These are phyloP conservation scores for Ceraceosorus bombacis DNA, from an alignment of 1,284 basidiomycete genomes.

Conservation along the genomic window DNA sequence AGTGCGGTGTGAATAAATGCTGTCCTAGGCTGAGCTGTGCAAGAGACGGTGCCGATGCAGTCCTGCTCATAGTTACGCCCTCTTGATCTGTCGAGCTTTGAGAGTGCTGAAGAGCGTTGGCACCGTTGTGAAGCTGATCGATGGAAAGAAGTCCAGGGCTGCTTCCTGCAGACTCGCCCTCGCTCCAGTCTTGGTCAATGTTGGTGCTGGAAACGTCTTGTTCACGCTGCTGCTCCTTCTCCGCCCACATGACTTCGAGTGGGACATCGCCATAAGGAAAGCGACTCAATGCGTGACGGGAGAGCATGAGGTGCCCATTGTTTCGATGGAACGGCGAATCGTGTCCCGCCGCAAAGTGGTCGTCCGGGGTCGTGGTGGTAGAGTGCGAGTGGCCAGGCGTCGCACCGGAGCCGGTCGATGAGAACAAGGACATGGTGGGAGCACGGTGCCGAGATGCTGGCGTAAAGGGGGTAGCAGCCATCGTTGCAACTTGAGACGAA, in stretches of 20 bases:
- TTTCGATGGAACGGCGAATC: neutral
- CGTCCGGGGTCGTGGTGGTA: slow-evolving; percentile 22
- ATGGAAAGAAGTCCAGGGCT: neutral
- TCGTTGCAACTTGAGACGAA: slow-evolving; percentile 8
- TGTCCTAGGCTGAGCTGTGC: neutral
- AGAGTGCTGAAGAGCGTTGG: neutral
- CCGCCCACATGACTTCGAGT: neutral
- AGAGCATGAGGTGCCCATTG: neutral
- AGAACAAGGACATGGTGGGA: neutral
- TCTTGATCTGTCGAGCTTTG: no score
- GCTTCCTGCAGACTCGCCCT: neutral
- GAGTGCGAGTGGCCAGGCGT: slow-evolving; percentile 28
- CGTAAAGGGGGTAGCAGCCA: slow-evolving; percentile 21
- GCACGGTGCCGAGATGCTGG: slow-evolving; percentile 4
- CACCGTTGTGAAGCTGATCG: neutral
- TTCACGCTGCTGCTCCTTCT: slow-evolving; percentile 1
- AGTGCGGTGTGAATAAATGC: no score
- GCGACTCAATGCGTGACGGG: neutral
- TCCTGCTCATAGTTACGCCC: neutral
- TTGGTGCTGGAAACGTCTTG: neutral
- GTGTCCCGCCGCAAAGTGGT: neutral
- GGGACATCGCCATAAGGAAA: neutral
- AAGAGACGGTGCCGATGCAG: neutral
- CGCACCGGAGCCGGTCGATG: neutral
- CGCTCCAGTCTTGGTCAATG: neutral